These are phyloP conservation scores for Entomortierella chlamydospora DNA, from an alignment of 192 early-diverging fungal species.

Conservation along the genomic window DNA sequence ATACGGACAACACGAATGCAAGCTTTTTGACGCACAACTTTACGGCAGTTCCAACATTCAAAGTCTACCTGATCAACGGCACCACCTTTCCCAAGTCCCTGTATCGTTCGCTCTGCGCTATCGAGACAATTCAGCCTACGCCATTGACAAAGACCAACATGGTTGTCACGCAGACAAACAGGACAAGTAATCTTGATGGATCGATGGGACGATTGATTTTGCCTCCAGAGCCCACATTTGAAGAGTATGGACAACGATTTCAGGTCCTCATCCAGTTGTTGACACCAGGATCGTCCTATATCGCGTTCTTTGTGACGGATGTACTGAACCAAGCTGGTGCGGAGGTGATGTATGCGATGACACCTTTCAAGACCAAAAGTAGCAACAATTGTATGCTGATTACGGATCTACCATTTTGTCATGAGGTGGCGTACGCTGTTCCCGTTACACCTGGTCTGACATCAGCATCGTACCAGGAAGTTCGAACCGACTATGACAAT, in stretches of 20 bases:
- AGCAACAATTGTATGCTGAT: conserved; percentile 61
- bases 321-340: conserved; percentile 35
- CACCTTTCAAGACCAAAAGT: conserved; percentile 29
- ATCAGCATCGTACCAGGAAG: conserved; percentile 15
- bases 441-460: conserved; percentile 47
- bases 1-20: conserved; percentile 51
- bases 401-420: conserved; percentile 61
- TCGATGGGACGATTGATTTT: conserved; percentile 41
- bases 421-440: conserved; percentile 67
- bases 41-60: conserved; percentile 38
- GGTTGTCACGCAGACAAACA: conserved; percentile 50
- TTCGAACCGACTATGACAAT: conserved; percentile 61
- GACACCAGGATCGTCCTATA: conserved; percentile 54
- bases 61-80: conserved; percentile 26
- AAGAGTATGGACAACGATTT: conserved; percentile 24
- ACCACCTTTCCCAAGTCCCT: conserved; percentile 44
- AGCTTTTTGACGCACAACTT: conserved; percentile 49
- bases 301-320: conserved; percentile 55
- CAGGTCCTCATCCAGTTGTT: conserved; percentile 42
- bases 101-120: conserved; percentile 62
- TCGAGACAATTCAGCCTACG: conserved; percentile 40
- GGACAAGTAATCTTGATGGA: conserved; percentile 49
- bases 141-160: conserved; percentile 47
- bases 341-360: conserved; percentile 29
- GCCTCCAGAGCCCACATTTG: conserved; percentile 50